Conservation (phyloP, 768 basidiomycete genomes). For the Trametes cingulata region DNA sequence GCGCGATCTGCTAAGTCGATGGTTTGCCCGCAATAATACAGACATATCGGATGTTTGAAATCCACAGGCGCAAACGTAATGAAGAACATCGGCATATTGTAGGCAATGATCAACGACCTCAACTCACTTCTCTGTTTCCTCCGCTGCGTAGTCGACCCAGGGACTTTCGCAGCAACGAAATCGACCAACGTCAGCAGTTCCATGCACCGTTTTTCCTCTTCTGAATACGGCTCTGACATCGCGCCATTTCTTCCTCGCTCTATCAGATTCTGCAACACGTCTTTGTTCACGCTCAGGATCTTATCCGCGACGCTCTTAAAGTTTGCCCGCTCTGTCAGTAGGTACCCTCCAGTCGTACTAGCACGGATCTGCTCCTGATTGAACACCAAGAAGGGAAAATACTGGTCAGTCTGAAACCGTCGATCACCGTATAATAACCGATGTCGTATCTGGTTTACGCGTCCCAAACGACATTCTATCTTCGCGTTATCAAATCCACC, state of each 20-base stretch:
- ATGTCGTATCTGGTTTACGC: conserved; percentile 27
- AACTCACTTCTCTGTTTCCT: not conserved
- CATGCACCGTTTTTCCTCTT: not conserved
- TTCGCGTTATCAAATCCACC: conserved; percentile 35
- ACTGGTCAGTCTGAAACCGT: conserved; percentile 39
- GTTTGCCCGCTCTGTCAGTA: conserved; percentile 22
- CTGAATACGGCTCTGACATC: not conserved
- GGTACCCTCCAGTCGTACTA: conserved; percentile 30
- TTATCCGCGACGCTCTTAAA: conserved; percentile 21
- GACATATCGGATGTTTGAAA: not conserved
- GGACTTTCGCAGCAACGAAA: not conserved
- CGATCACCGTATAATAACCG: conserved; percentile 43
- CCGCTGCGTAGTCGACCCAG: not conserved
- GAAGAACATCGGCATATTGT: not conserved
- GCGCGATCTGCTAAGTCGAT: not conserved
- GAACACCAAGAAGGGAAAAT: conserved; percentile 41
- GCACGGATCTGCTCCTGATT: conserved; percentile 41
- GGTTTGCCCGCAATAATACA: not conserved
- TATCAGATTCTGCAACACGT: not conserved
- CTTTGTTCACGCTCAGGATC: conserved; percentile 5
- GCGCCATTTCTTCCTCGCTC: not conserved
- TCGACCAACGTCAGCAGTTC: not conserved
- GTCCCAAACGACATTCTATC: not conserved
- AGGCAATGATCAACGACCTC: not conserved
- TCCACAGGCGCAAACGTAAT: not conserved